Percentiles rank a stretch among this genome's conserved stretches.
Evolutionary conservation across 2,329 filamentous ascomycete genomes (phyloP).

Genomic region (Camptophora hylomeconis): DNA sequence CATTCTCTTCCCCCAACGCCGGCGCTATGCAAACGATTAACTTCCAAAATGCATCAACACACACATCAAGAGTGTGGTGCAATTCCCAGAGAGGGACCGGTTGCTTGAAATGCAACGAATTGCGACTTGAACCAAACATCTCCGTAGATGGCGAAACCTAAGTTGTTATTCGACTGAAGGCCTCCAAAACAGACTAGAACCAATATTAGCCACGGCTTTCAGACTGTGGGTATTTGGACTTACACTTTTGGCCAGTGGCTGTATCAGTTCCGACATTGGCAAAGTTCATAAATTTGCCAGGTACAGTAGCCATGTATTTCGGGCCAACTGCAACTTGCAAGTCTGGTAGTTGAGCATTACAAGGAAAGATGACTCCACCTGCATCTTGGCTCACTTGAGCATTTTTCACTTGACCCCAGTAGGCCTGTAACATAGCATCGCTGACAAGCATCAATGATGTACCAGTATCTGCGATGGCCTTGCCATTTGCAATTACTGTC

Average conservation of each 20-base stretch:
- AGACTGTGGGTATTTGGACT: conserved; percentile 14
- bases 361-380: conserved; percentile 46
- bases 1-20: no score
- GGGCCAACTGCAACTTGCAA: conserved; percentile 42
- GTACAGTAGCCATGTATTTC: conserved; percentile 37
- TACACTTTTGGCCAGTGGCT: conserved; percentile 26
- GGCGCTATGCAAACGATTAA: conserved; percentile 4
- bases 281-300: conserved; percentile 44
- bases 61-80: conserved; percentile 27
- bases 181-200: conserved; percentile 45
- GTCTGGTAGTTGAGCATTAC: conserved; percentile 39
- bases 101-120: conserved; percentile 47
- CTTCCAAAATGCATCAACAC: conserved; percentile 7
- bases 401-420: conserved; percentile 44
- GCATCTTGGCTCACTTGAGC: conserved; percentile 33
- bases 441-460: conserved; percentile 53
- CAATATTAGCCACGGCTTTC: conserved; percentile 9
- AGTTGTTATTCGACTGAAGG: conserved; percentile 44
- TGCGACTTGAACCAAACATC: conserved; percentile 48
- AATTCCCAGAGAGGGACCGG: conserved; percentile 38
- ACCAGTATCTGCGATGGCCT: conserved; percentile 55
- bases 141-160: conserved; percentile 44
- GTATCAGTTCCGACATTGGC: conserved; percentile 35
- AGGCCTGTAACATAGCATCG: conserved; percentile 41
- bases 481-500: conserved; percentile 19